Evolutionary conservation across 1,284 basidiomycete species (phyloP), one percentile per base, ranked within the genome.

Genomic region (Leccinum pallidistipes): DNA sequence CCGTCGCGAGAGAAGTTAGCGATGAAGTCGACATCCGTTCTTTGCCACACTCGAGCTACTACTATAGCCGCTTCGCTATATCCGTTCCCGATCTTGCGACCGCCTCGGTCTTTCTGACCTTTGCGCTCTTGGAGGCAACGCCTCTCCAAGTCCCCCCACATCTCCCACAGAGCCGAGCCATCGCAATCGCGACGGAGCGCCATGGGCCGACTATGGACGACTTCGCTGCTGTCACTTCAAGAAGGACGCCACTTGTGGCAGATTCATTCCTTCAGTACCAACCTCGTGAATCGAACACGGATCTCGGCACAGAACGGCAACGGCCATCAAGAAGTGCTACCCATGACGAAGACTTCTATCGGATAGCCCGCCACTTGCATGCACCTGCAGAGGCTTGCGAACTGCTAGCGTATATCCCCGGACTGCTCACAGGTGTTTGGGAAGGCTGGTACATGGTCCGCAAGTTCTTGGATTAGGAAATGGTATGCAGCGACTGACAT

Each of bases 391-490:
- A 69, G 11, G 69, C 70, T 71, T 64, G 67, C 67, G 72, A 74
- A 73, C 64, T 59, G 27, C 52, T 53, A 38, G 66, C 67, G 32
- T 81, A 80, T 64, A 68, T 75, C 67, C 78, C 78, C 58, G 78
- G 81, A 29, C 67, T 77, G 40, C 74, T 86, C 59, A 75, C 80
- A 47, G 85, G 84, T 3, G 67, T 81, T 61, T 86, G 86, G 85
- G 81, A 86, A 71, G 85, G 85, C 2, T 77, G 74, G 55, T 82
- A 79, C 68, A 82, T 83, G 81, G 85, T 85, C 65, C 63, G 71
- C 66, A 55, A 63, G 55, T 65, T 64, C 47, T 68, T 27, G 56
- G 56, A 65, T 71, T 65, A 51, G 58, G 57, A 56, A 56, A 55
- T 57, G 47, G 52, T 54, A 34, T 57, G 16, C 52, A 53, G 55